Conservation (phyloP, 2,329 filamentous ascomycete species). For the Trichoderma asperellum region DNA sequence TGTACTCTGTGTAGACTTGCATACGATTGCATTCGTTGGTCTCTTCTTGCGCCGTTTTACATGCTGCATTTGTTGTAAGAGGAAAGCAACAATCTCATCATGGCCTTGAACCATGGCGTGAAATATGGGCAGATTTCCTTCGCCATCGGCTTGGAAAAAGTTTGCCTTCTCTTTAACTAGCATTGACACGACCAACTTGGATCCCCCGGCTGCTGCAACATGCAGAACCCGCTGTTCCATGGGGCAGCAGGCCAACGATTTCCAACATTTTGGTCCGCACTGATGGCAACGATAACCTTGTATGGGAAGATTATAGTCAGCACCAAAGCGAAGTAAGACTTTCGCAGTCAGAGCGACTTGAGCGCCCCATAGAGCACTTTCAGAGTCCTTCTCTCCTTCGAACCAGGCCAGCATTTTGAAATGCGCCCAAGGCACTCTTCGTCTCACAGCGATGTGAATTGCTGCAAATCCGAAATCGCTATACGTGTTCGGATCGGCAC, state of each 20-base stretch:
- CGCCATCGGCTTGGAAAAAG: conserved; percentile 13
- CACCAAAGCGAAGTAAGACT: conserved; percentile 21
- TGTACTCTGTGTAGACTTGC: conserved; percentile 3
- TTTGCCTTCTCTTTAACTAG: neutral
- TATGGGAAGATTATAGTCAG: conserved; percentile 9
- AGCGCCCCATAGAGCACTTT: neutral
- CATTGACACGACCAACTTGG: neutral
- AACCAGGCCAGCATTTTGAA: neutral
- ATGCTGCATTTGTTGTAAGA: neutral
- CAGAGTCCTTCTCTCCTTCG: neutral
- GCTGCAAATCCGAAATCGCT: conserved; percentile 17
- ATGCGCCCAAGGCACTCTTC: conserved; percentile 11
- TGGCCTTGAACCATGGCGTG: conserved; percentile 24
- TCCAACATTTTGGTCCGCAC: conserved; percentile 23
- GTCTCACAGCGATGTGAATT: conserved; percentile 21
- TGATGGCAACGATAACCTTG: neutral
- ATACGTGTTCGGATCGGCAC: conserved; percentile 24
- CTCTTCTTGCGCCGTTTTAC: neutral
- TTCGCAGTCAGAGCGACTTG: conserved; percentile 6
- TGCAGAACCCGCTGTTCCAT: conserved; percentile 17
- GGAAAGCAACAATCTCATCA: neutral
- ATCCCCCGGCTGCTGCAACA: conserved; percentile 19
- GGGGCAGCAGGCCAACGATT: conserved; percentile 24
- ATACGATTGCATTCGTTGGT: neutral
- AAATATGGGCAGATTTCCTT: conserved; percentile 19